Conservation (phyloP, 1,139 yeast species). For the Arxiozyma slooffiae region DNA sequence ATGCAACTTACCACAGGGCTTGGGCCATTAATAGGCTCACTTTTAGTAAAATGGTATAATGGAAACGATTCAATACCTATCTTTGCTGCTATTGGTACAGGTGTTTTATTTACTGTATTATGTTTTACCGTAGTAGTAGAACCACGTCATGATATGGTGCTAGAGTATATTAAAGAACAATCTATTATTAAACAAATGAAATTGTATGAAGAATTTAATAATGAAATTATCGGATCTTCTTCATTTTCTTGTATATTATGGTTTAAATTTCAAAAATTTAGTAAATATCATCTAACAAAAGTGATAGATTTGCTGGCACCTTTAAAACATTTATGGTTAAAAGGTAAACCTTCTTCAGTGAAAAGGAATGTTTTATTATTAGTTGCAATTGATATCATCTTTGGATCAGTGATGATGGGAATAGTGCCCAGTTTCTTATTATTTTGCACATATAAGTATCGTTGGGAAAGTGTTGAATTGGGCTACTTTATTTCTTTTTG, state of each 20-base stretch:
- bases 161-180: not conserved
- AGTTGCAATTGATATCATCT: conserved; percentile 39
- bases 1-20: conserved; percentile 43
- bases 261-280: not conserved
- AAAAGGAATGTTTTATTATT: conserved; percentile 40
- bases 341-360: conserved; percentile 33
- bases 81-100: conserved; percentile 12
- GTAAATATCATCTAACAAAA: conserved; percentile 3
- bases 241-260: not conserved
- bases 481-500: conserved; percentile 52
- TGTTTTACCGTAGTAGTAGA: conserved; percentile 39
- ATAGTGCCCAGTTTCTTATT: conserved; percentile 42
- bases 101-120: conserved; percentile 22
- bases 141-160: conserved; percentile 35
- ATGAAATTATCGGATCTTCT: conserved; percentile 1
- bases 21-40: conserved; percentile 49
- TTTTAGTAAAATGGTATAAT: conserved; percentile 20
- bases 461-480: conserved; percentile 50
- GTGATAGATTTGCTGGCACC: conserved; percentile 36
- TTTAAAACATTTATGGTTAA: conserved; percentile 38
- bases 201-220: not conserved
- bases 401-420: conserved; percentile 30
- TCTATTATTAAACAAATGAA: not conserved
- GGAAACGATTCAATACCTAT: conserved; percentile 16
- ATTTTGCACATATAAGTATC: conserved; percentile 48